phyloP scores from a whole-genome alignment of 495 filamentous ascomycete genomes.

The Tuber indicum region DNA sequence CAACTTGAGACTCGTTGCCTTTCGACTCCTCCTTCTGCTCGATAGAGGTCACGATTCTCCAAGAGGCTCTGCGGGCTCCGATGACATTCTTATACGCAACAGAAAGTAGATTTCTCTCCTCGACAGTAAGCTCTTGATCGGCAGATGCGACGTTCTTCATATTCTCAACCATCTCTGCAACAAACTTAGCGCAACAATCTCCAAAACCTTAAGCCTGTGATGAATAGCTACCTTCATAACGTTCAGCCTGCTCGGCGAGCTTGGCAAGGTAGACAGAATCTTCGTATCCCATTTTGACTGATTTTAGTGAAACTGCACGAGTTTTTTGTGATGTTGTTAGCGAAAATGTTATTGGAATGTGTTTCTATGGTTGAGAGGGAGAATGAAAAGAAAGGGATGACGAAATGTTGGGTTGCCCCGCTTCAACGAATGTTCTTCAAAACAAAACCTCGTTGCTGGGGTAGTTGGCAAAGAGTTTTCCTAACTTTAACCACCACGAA shows the following conservation, averaged over 20 bases:
- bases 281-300: slow-evolving; percentile 90
- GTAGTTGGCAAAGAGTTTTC: slow-evolving; percentile 19
- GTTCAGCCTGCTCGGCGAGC: slow-evolving; percentile 99
- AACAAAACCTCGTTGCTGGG: not conserved
- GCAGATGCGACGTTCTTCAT: slow-evolving; percentile 98
- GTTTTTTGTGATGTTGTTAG: slow-evolving; percentile 11
- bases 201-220: slow-evolving; percentile 9
- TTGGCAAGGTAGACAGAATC: slow-evolving; percentile 99
- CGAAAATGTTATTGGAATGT: not conserved
- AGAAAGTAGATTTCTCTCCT: slow-evolving; percentile 98
- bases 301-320: slow-evolving; percentile 14
- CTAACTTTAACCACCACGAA: slow-evolving; percentile 10
- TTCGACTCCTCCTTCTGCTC: slow-evolving; percentile 99
- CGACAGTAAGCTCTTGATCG: slow-evolving; percentile 94
- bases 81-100: slow-evolving; percentile 99
- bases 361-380: not conserved
- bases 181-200: slow-evolving; percentile 27
- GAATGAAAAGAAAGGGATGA: slow-evolving; percentile 10
- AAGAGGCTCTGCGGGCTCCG: slow-evolving; percentile 95
- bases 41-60: slow-evolving; percentile 99
- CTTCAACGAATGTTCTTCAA: slow-evolving; percentile 7
- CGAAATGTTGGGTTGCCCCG: slow-evolving; percentile 17
- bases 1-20: slow-evolving; percentile 89
- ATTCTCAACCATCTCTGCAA: slow-evolving; percentile 98
- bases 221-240: slow-evolving; percentile 83